These are phyloP conservation scores for Rhododendron molle DNA, from an alignment of 148 eudicot genomes.

Conservation along the genomic window DNA sequence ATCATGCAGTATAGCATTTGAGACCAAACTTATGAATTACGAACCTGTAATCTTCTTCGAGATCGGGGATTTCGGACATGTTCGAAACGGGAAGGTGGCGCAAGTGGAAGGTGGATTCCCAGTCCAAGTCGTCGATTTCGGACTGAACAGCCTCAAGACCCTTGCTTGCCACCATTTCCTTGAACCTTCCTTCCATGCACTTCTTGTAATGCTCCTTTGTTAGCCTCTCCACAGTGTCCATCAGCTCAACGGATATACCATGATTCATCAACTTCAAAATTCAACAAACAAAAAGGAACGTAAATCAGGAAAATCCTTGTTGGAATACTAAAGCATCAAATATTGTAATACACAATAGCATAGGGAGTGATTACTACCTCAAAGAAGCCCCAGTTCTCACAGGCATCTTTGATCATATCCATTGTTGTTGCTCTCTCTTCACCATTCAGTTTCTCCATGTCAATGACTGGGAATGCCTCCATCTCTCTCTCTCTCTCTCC, in stretches of 20 bases:
- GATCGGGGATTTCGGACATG: constrained; percentile 68
- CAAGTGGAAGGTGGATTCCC: constrained; percentile 88
- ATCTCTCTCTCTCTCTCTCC: constrained; percentile 22
- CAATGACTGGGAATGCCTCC: constrained; percentile 59
- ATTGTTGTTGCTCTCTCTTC: constrained; percentile 39
- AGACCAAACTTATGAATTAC: not conserved
- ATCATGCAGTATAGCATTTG: not conserved
- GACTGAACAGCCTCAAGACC: constrained; percentile 60
- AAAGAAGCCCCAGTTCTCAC: constrained; percentile 73
- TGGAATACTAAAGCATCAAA: not conserved
- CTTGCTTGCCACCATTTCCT: constrained; percentile 71
- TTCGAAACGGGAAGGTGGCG: constrained; percentile 72
- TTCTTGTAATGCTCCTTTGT: constrained; percentile 65
- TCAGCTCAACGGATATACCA: constrained; percentile 40
- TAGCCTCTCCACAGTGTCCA: constrained; percentile 65
- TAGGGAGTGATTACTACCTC: constrained; percentile 34
- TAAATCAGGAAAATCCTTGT: not conserved
- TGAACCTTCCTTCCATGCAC: constrained; percentile 62
- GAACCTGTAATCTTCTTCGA: constrained; percentile 59
- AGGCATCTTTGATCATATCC: constrained; percentile 59
- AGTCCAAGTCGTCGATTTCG: constrained; percentile 66
- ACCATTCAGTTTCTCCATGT: constrained; percentile 57
- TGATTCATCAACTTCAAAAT: constrained; percentile 46
- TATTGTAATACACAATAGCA: not conserved
- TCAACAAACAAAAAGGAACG: not conserved